phyloP scores from a whole-genome alignment of 441 rosid species.

The Euphorbia celastroides region DNA sequence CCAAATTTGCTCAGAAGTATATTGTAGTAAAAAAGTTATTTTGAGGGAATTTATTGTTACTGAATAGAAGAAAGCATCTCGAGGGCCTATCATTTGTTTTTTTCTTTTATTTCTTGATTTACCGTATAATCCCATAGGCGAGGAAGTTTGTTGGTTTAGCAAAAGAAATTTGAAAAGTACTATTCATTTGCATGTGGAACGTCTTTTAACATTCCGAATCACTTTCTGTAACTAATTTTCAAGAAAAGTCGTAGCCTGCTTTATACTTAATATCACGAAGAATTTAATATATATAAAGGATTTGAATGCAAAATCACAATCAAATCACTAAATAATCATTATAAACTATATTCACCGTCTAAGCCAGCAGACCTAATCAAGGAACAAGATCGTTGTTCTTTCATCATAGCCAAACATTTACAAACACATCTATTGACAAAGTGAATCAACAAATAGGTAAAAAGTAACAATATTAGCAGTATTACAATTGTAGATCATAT shows the following conservation, averaged over 20 bases:
- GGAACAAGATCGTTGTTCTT: conserved; percentile 21
- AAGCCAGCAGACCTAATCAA: conserved; percentile 16
- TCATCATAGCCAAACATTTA: conserved; percentile 33
- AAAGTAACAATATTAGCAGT: background rate
- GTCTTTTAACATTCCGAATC: no score
- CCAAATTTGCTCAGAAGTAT: background rate
- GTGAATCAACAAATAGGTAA: background rate
- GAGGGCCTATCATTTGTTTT: background rate
- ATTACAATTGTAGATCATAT: conserved; percentile 28
- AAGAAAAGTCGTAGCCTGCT: no score
- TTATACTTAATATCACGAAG: no score
- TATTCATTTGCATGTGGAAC: no score
- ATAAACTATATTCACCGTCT: conserved; percentile 26
- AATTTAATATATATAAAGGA: no score
- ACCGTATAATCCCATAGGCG: background rate
- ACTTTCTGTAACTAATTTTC: no score
- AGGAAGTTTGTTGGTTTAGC: no score
- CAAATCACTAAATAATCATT: conserved; percentile 10
- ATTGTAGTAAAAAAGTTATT: background rate
- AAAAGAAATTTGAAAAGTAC: no score
- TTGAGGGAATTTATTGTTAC: background rate
- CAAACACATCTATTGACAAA: background rate
- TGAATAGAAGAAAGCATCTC: background rate
- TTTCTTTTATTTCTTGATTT: background rate
- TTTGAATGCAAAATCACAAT: background rate